Percentiles rank a stretch among this genome's conserved stretches.
These are phyloP conservation scores for Clonostachys rosea DNA, from an alignment of 2,329 filamentous ascomycete species.

Conservation along the genomic window DNA sequence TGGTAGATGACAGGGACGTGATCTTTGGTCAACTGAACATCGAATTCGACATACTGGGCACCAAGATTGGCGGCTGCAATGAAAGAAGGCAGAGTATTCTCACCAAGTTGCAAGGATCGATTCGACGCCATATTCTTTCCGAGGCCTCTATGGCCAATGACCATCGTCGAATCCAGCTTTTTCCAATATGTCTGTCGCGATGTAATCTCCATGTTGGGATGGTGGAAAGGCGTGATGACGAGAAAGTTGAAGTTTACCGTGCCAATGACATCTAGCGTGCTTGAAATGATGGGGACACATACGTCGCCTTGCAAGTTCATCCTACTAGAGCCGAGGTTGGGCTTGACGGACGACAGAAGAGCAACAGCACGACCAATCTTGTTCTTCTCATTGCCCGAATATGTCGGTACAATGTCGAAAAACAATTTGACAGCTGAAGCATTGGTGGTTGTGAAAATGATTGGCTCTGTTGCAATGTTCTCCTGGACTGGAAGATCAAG, in stretches of 20 bases:
- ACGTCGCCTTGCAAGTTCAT: slow-evolving; percentile 91
- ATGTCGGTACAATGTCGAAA: slow-evolving; percentile 94
- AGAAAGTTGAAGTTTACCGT: slow-evolving; percentile 96
- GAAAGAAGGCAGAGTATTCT: slow-evolving; percentile 94
- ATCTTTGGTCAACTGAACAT: slow-evolving; percentile 98
- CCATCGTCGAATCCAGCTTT: slow-evolving; percentile 83
- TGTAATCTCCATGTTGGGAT: slow-evolving; percentile 89
- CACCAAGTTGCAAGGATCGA: slow-evolving; percentile 86
- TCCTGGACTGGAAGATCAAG: slow-evolving; percentile 93
- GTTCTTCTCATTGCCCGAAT: slow-evolving; percentile 82
- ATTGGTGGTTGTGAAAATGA: slow-evolving; percentile 80
- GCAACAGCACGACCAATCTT: slow-evolving; percentile 88
- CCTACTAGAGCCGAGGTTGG: slow-evolving; percentile 76
- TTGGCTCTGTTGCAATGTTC: slow-evolving; percentile 88
- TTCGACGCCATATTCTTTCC: slow-evolving; percentile 86
- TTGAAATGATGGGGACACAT: slow-evolving; percentile 84
- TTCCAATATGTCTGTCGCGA: slow-evolving; percentile 96
- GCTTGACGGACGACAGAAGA: slow-evolving; percentile 79
- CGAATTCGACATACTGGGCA: slow-evolving; percentile 70
- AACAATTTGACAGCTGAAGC: slow-evolving; percentile 78
- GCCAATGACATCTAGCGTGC: slow-evolving; percentile 84
- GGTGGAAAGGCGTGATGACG: slow-evolving; percentile 88
- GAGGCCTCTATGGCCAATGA: slow-evolving; percentile 67
- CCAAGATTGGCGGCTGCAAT: slow-evolving; percentile 93
- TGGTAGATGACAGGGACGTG: slow-evolving; percentile 98